Conservation (phyloP, 352 stramenopile genomes). For the Heterotrichella gracilis region DNA sequence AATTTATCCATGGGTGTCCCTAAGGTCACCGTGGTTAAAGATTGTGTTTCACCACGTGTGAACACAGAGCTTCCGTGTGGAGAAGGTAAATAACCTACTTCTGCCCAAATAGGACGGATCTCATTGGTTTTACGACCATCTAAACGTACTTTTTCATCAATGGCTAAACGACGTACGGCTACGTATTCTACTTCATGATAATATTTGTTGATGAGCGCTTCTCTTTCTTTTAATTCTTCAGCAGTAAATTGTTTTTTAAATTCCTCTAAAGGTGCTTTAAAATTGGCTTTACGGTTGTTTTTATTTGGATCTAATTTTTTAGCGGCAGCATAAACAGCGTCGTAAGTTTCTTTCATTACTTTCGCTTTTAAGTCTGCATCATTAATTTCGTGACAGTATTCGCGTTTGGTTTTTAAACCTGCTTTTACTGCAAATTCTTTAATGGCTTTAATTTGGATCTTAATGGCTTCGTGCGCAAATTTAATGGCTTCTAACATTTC, state of each 20-base stretch:
- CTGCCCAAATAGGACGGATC: background rate
- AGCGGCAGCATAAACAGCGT: background rate
- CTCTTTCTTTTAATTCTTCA: slow-evolving; percentile 9
- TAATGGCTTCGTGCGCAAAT: background rate
- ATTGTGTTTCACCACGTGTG: background rate
- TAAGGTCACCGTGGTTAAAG: background rate
- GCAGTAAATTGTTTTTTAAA: background rate
- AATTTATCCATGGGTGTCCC: background rate
- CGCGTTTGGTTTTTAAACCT: background rate
- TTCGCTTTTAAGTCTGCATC: background rate
- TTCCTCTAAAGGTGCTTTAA: background rate
- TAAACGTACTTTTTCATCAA: background rate
- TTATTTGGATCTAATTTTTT: slow-evolving; percentile 5
- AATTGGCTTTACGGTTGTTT: background rate
- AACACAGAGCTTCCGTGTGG: background rate
- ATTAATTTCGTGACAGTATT: slow-evolving; percentile 1
- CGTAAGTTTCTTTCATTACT: slow-evolving; percentile 6
- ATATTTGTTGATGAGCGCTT: slow-evolving; percentile 8
- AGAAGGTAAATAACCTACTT: background rate
- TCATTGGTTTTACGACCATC: background rate
- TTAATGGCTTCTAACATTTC: background rate
- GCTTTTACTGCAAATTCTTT: background rate
- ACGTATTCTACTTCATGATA: background rate
- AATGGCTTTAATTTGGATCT: background rate
- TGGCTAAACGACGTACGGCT: background rate